Evolutionary conservation across 2,329 filamentous ascomycete species (phyloP), one percentile per base, ranked within the genome.

Genomic region (Alternaria triticina): DNA sequence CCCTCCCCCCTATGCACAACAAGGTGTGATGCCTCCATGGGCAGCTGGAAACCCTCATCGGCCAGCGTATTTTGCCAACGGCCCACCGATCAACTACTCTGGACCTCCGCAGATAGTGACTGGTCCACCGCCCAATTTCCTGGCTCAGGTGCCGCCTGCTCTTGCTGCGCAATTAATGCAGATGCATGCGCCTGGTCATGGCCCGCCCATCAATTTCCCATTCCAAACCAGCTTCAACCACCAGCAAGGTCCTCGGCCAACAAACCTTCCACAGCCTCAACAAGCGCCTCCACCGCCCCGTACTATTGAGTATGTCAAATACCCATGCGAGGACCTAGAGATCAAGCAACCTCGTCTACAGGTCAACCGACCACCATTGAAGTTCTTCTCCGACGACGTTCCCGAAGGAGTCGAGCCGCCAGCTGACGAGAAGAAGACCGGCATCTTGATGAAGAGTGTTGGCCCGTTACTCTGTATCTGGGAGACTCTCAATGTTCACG

Each of bases 401-500:
- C 69, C 78, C 4, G 71, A 79, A 1, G 77, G 82, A 56, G 77
- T 78, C 33, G 76, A 81, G 33, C 62, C 70, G 13, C 74, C 78
- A 15, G 70, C 81, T 36, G 68, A 75, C 6, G 77, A 83, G 30
- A 68, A 74, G 25, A 77, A 79, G 59, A 77, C 74, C 46, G 88
- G 89, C 43, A 89, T 98, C 57, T 83, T 90, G 20, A 96, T 95
- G 88, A 89, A 91, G 71, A 95, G 93, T 4, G 88, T 97, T n/a
- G 94, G 94, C 0, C 86, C 89, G 3, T 83, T 98, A 15, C 82
- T 99, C 23, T 95, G 97, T 80, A 93, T 92, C 0, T 99, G 96
- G 96, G 94, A 97, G 72, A 97, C 94, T 0, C 85, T 99, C 33
- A 99, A 97, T 74, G 95, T 99, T n/a, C 97, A 97, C 77, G 97